Conservation (phyloP, 495 filamentous ascomycete genomes). For the Aspergillus panamensis region DNA sequence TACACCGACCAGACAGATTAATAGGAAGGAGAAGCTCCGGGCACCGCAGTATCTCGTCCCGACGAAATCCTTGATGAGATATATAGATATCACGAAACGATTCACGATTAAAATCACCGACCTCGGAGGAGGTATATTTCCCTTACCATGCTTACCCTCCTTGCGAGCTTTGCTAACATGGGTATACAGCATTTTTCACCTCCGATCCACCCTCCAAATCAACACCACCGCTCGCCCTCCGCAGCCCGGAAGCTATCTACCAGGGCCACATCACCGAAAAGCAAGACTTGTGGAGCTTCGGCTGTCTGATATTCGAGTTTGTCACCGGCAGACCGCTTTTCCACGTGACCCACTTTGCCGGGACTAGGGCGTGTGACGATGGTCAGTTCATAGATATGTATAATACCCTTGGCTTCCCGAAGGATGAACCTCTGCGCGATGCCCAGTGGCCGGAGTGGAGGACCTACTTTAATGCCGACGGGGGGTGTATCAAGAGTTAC, state of each 20-base stretch:
- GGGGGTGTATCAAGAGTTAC: neutral
- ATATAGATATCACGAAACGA: slow-evolving; percentile 17
- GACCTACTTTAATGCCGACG: neutral
- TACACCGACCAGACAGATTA: neutral
- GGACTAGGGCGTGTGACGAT: slow-evolving; percentile 3
- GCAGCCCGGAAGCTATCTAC: slow-evolving; percentile 35
- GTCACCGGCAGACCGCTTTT: slow-evolving; percentile 31
- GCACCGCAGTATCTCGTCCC: slow-evolving; percentile 34
- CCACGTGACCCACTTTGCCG: neutral
- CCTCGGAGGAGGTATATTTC: slow-evolving; percentile 34
- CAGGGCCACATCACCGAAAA: slow-evolving; percentile 22
- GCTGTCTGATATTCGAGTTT: slow-evolving; percentile 38
- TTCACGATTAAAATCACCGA: slow-evolving; percentile 38
- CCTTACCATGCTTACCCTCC: slow-evolving; percentile 3
- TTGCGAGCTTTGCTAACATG: neutral
- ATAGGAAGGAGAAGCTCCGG: slow-evolving; percentile 4
- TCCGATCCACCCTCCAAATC: slow-evolving; percentile 25
- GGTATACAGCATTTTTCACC: slow-evolving; percentile 29
- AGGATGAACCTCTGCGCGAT: neutral
- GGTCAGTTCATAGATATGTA: slow-evolving; percentile 26
- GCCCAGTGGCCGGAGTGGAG: slow-evolving; percentile 7
- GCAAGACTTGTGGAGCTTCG: slow-evolving; percentile 42
- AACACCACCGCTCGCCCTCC: slow-evolving; percentile 29
- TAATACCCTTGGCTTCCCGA: slow-evolving; percentile 22
- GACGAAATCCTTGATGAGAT: slow-evolving; percentile 23